Evolutionary conservation across 148 eudicot genomes (phyloP), one percentile per base, ranked within the genome.

Genomic region (Rhododendron griersonianum): DNA sequence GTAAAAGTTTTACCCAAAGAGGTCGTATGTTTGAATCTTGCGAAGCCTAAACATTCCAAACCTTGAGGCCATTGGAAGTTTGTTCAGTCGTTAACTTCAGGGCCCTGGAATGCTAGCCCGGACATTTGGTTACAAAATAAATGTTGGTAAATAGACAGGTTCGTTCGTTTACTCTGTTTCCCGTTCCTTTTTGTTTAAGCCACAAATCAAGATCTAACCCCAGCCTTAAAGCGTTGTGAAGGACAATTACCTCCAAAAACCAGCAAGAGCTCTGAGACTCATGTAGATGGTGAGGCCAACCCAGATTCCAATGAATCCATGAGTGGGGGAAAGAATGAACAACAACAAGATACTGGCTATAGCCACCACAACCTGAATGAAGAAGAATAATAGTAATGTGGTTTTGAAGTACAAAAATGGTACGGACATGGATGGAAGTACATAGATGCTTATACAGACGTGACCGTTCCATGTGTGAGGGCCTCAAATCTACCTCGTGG

Each of bases 251-350:
- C 98, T 94, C 98, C 95, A 91, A 89, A 94, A 92, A 37, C 98
- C 95, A 48, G 95, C 98, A 19, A 93, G 87, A 73, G 97, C 93
- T 65, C 98, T 90, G 19, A 95, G 92, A 89, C 93, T 93, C 97
- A 95, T 95, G 89, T 93, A 95, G 78, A 94, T 90, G 79, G 96
- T 90, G 14, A 95, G 89, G 50, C 96, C 96, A 57, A 92, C 84
- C 98, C 98, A 95, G 25, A 95, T 92, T 18, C 98, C 98, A 7
- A 94, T 81, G 77, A 91, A 95, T n/a, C 95, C 97, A 81, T 88
- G 74, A 76, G 85, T 86, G 1, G 91, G 63, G 2, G 95, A 94
- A 55, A 94, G 93, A 81, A 86, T 47, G 37, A 92, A 84, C 89
- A 95, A 55, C 44, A 88, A 87, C 25, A 93, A 33, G 59, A 95